phyloP scores from a whole-genome alignment of 2,329 filamentous ascomycete species.

The Clonostachys rhizophaga region DNA sequence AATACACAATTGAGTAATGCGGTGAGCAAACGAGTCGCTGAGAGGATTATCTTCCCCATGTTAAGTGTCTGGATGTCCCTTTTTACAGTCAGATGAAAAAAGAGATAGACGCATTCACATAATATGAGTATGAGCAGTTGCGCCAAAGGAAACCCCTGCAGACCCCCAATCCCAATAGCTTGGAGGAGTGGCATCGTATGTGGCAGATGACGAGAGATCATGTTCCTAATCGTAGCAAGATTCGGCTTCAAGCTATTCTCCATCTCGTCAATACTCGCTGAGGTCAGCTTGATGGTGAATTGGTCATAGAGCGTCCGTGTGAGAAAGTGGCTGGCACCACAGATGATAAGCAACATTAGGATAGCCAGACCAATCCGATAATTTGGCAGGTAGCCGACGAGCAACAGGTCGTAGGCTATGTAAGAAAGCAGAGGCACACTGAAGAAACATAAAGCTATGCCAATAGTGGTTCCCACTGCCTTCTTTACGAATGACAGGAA shows the following conservation, averaged over 20 bases:
- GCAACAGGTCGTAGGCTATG: constrained; percentile 4
- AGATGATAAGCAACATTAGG: neutral
- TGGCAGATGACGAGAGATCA: neutral
- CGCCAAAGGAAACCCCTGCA: neutral
- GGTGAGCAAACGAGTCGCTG: neutral
- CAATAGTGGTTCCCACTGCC: neutral
- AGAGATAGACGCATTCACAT: neutral
- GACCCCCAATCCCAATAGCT: constrained; percentile 1
- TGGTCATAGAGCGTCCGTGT: neutral
- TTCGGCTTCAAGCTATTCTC: neutral
- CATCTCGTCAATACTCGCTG: neutral
- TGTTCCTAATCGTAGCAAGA: neutral
- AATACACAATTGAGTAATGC: neutral
- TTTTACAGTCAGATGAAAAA: neutral
- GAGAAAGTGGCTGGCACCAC: neutral
- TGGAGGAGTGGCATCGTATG: constrained; percentile 3
- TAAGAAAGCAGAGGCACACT: constrained; percentile 3
- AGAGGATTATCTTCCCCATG: neutral
- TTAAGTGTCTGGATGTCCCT: neutral
- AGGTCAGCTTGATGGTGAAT: neutral
- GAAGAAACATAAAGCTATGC: constrained; percentile 2
- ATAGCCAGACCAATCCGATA: neutral
- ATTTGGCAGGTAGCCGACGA: constrained; percentile 2
- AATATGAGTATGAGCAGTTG: neutral
- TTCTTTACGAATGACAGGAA: neutral